phyloP scores from a whole-genome alignment of 768 basidiomycete species.

The Boletus sensibilis region DNA sequence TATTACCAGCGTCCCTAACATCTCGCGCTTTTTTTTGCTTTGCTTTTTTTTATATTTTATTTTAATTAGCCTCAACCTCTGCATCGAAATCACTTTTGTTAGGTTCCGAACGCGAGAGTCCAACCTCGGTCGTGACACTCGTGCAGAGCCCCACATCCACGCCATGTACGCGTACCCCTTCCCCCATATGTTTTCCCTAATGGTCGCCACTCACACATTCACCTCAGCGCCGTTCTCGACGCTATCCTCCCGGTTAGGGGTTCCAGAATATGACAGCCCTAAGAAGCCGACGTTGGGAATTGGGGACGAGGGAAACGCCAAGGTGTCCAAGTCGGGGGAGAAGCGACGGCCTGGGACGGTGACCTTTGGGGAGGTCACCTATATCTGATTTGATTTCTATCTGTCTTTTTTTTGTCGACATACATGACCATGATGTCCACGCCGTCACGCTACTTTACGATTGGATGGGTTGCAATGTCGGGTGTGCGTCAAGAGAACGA shows the following conservation, averaged over 20 bases:
- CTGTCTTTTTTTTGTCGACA: not conserved
- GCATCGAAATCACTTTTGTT: not conserved
- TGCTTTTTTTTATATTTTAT: not conserved
- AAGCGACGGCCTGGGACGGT: not conserved
- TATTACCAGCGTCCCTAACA: not conserved
- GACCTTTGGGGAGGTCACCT: constrained; percentile 3
- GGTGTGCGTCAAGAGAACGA: not conserved
- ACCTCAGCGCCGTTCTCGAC: not conserved
- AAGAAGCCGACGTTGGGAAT: not conserved
- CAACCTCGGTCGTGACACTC: not conserved
- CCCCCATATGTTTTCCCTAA: not conserved
- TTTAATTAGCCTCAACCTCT: no score
- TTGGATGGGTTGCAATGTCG: not conserved
- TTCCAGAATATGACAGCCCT: not conserved
- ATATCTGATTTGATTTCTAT: not conserved
- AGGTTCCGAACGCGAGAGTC: not conserved
- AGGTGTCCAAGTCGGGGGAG: not conserved
- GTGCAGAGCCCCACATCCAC: not conserved
- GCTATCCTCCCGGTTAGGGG: not conserved
- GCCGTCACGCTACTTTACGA: not conserved
- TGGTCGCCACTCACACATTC: not conserved
- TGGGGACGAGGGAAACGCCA: not conserved
- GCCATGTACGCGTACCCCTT: not conserved
- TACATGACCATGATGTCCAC: no score
- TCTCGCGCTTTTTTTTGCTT: no score